These are phyloP conservation scores for Ogataea angusta DNA, from an alignment of 805 yeast genomes.

Conservation along the genomic window DNA sequence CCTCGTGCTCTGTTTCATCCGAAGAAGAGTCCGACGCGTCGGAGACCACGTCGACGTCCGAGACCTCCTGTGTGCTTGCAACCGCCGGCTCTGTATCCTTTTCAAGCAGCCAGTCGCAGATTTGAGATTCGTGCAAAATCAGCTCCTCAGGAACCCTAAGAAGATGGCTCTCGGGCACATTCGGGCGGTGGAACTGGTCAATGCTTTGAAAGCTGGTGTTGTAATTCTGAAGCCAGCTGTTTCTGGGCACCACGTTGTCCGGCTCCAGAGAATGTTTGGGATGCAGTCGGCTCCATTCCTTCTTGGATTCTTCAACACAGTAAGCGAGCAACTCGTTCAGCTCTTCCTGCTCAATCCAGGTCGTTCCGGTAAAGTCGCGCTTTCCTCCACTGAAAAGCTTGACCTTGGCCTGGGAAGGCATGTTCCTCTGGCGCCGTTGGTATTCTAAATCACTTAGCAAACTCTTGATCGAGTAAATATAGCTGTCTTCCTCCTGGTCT, in stretches of 20 bases:
- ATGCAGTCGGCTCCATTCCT: conserved; percentile 18
- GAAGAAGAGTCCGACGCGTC: conserved; percentile 2
- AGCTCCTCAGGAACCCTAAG: conserved; percentile 5
- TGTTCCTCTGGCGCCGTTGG: conserved; percentile 44
- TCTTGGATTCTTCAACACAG: conserved; percentile 24
- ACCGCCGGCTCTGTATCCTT: not conserved
- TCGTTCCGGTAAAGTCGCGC: conserved; percentile 22
- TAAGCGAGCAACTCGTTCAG: conserved; percentile 33
- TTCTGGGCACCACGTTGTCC: conserved; percentile 22
- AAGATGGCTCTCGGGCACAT: conserved; percentile 4
- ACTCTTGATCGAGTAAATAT: conserved; percentile 47
- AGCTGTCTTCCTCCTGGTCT: conserved; percentile 17
- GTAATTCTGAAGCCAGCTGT: conserved; percentile 22
- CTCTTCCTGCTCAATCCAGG: conserved; percentile 45
- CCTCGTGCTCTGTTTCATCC: conserved; percentile 22
- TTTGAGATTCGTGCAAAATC: conserved; percentile 5
- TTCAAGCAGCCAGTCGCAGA: conserved; percentile 16
- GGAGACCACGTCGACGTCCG: conserved; percentile 6
- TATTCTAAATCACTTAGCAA: conserved; percentile 56
- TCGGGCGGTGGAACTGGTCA: conserved; percentile 13
- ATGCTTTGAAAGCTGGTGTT: conserved; percentile 34
- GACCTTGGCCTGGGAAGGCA: conserved; percentile 29
- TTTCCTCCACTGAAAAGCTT: conserved; percentile 26
- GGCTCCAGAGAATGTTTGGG: conserved; percentile 10
- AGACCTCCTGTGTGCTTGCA: not conserved